A percentile compares a stretch with the other conserved stretches of the same genome.
Conservation (phyloP, 2,329 filamentous ascomycete genomes). For the Hypoxylon sp. region DNA sequence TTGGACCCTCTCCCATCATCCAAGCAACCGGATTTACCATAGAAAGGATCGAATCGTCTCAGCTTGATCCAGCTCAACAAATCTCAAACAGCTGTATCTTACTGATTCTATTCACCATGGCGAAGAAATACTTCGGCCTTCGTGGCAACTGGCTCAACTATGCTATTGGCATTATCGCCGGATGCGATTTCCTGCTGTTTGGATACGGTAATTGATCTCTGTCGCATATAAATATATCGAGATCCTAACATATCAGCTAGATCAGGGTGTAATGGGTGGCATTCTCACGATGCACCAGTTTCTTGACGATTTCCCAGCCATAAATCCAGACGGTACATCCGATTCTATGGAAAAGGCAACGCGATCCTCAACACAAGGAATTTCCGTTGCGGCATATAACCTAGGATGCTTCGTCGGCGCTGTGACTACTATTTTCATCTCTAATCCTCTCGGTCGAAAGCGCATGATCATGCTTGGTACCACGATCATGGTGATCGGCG, state of each 20-base stretch:
- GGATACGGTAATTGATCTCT: constrained; percentile 63
- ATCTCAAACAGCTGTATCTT: background rate
- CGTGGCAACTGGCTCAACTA: constrained; percentile 76
- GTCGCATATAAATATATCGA: background rate
- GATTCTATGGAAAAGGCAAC: constrained; percentile 54
- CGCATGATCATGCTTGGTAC: constrained; percentile 71
- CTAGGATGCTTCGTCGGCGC: constrained; percentile 71
- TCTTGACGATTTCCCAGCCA: constrained; percentile 67
- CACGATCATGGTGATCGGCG: constrained; percentile 71
- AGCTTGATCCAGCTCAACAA: constrained; percentile 5
- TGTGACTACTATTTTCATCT: constrained; percentile 63
- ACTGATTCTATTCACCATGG: constrained; percentile 44
- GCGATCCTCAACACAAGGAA: constrained; percentile 67
- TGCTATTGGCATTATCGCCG: constrained; percentile 79
- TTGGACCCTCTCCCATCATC: constrained; percentile 10
- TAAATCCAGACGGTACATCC: constrained; percentile 62
- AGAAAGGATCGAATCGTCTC: constrained; percentile 9
- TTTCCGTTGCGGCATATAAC: constrained; percentile 70
- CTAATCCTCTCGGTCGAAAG: constrained; percentile 70
- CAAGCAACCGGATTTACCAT: constrained; percentile 1
- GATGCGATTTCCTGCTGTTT: constrained; percentile 78
- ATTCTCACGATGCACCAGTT: constrained; percentile 79
- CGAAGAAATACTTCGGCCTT: constrained; percentile 72
- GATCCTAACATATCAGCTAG: constrained; percentile 60
- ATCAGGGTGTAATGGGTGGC: constrained; percentile 82